Evolutionary conservation across 2,329 filamentous ascomycete species (phyloP), one percentile per base, ranked within the genome.

Genomic region (Diaporthe caulivora): DNA sequence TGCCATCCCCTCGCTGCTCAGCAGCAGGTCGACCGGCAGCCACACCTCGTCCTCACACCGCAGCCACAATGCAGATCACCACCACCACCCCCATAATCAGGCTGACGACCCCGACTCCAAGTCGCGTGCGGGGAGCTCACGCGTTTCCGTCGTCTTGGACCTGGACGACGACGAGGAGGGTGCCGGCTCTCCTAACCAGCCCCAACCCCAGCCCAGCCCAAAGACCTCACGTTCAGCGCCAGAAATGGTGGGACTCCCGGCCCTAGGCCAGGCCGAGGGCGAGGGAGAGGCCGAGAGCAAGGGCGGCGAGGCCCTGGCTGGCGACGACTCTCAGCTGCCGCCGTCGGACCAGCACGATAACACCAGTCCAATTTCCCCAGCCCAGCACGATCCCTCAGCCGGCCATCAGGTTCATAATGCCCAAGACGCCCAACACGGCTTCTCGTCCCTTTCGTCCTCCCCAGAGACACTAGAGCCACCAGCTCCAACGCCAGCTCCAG

Each of bases 1-100:
- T 71, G 80, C 81, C 44, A 77, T 81, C 40, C 84, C 51, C 76
- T 84, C 73, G 77, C 80, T 42, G 83, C 84, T 68, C 81, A 81
- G 68, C 81, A 78, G 73, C 78, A 76, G 76, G 78, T 73, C 77
- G 72, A 72, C 78, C 76, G 70, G 74, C 77, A 77, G 71, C 74
- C 70, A 77, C 72, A 80, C 77, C 76, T 75, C 78, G 75, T 60
- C 77, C 42, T 74, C 73, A 47, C 74, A 70, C 69, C 62, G 71
- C 64, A 70, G 55, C 55, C 47, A 44, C 49, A 44, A 55, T 64
- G 54, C 53, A 51, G 62, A 76, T 49, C 71, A 60, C 51, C 34
- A 60, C 47, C 24, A 65, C 58, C 73, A 75, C 40, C 26, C 65
- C 70, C 73, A 73, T 31, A 21, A 72, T 26, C 47, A 51, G 34